Base-by-base conservation (phyloP, 2,329 filamentous ascomycete species). In the Sporothrix dimorphospora region DNA sequence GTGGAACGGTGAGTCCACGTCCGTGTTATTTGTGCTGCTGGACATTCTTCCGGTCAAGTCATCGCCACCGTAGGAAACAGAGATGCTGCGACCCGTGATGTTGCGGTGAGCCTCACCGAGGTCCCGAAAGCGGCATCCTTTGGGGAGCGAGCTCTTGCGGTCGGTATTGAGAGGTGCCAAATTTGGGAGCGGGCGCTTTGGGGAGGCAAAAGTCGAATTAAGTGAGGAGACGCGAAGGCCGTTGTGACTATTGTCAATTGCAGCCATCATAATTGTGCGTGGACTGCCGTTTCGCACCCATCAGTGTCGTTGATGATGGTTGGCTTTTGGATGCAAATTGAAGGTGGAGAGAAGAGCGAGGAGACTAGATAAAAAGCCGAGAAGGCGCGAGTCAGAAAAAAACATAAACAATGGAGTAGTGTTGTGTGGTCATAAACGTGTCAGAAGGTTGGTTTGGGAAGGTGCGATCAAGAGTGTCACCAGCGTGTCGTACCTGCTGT, bases 91-190 rank as follows among this genome's bases (percentile, higher is more conserved):
- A 4, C 78, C 76, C 9, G 80, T 81, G 72, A 84, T 83, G 45
- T 80, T 81, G 4, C 78, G 77, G 70, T 82, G 80, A 0, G 82
- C 82, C 47, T 83, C 81, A 34, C 77, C 77, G 0, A 83, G 75
- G 69, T 80, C 79, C 34, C 78, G 77, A 71, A 83, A 84, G 38
- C 81, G 76, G 6, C 77, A 78, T 4, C 78, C 79, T 38, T 80
- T 80, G 11, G 79, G 80, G 9, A 78, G 79, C 5, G 75, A 65
- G 72, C 68, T 75, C 30, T 70, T 57, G n/a, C 67, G 16, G 34
- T 66, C 63, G 24, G 16, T 34, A 1, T 24, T 49, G 19, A 47
- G 72, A 11, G 21, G 59, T 7, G 66, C 66, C 51, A 49, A 51
- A 27, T 53, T 70, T 66, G 72, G 72, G 16, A 42, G 30, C 11